Evolutionary conservation across 78 protist genomes (phyloP).

Genomic region (Polysphondylium violaceum): DNA sequence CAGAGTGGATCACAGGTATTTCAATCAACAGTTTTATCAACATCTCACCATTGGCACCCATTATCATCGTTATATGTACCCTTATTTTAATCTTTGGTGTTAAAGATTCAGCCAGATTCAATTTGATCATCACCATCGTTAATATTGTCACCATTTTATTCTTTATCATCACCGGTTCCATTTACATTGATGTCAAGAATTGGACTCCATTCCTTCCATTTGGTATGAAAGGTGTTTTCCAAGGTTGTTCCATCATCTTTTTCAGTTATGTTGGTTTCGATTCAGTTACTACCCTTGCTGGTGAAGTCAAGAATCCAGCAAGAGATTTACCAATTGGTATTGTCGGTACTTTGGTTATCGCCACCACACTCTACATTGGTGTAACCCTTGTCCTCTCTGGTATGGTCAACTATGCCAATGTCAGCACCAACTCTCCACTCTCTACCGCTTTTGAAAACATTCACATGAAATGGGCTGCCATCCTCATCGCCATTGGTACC

Average conservation of each 20-base stretch:
- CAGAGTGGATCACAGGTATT: slow-evolving; percentile 38
- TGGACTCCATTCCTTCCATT: slow-evolving; percentile 81
- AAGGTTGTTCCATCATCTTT: slow-evolving; percentile 81
- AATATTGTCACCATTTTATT: slow-evolving; percentile 71
- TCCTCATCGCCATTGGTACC: slow-evolving; percentile 58
- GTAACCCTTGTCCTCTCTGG: slow-evolving; percentile 80
- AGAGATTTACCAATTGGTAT: slow-evolving; percentile 87
- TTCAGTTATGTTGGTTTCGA: slow-evolving; percentile 88
- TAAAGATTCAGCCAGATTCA: slow-evolving; percentile 65
- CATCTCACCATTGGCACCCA: slow-evolving; percentile 44
- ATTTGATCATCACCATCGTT: slow-evolving; percentile 32
- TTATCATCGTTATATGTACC: slow-evolving; percentile 50
- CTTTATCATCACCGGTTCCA: slow-evolving; percentile 65
- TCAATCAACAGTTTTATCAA: not conserved
- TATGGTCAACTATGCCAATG: slow-evolving; percentile 16
- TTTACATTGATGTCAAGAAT: slow-evolving; percentile 63
- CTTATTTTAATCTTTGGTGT: slow-evolving; percentile 76
- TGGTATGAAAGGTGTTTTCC: slow-evolving; percentile 67
- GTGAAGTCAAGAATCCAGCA: slow-evolving; percentile 80
- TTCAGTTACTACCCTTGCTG: slow-evolving; percentile 79
- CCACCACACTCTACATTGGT: slow-evolving; percentile 71
- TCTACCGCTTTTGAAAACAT: slow-evolving; percentile 25
- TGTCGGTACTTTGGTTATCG: slow-evolving; percentile 62
- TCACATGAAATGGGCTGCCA: slow-evolving; percentile 66
- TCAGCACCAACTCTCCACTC: slow-evolving; percentile 31